Evolutionary conservation across 805 yeast genomes (phyloP), one percentile per base, ranked within the genome.

Genomic region (Starmerella floricola): DNA sequence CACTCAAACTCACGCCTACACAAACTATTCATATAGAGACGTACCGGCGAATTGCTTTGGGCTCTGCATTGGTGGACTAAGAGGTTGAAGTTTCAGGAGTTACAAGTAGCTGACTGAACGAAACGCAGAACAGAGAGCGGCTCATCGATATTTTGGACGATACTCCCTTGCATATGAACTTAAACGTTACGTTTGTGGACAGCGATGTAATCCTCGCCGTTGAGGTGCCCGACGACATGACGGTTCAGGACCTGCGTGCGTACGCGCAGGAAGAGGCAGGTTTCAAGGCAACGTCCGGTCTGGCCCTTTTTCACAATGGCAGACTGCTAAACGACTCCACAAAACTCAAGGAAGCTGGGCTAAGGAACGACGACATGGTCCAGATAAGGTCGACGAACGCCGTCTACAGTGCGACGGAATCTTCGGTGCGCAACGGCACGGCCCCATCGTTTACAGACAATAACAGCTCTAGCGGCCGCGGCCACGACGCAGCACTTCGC

Each of bases 241-340:
- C 74, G 0, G 57, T 85, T 8, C 65, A 59, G 12, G 95, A 86
- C 57, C 69, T 87, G 50, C 68, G 73, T 45, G 93, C 88, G 0
- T 75, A 79, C 49, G 55, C 86, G 8, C 79, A 78, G 46, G 74
- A 79, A 1, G 94, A 84, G 54, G 70, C 85, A 8, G 69, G 65
- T 12, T 68, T 79, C 38, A 62, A 65, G 10, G 12, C 41, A 8
- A 61, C 69, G 3, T 52, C 56, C 0, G 52, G 61, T 13, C 81
- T 79, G 54, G 58, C 64, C n/a, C 52, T 84, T 36, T 56, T 64
- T 18, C 65, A 64, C 51, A 69, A 77, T 47, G 70, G 71, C 45
- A 62, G 62, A 20, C 53, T 60, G 4, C 51, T 82, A 28, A 51
- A 51, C 12, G 61, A 58, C 6, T 38, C 56, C 3, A 58, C 56